Percentiles rank a stretch among this genome's conserved stretches.
These are phyloP conservation scores for Fonsecaea monophora DNA, from an alignment of 2,329 filamentous ascomycete genomes.

Conservation along the genomic window DNA sequence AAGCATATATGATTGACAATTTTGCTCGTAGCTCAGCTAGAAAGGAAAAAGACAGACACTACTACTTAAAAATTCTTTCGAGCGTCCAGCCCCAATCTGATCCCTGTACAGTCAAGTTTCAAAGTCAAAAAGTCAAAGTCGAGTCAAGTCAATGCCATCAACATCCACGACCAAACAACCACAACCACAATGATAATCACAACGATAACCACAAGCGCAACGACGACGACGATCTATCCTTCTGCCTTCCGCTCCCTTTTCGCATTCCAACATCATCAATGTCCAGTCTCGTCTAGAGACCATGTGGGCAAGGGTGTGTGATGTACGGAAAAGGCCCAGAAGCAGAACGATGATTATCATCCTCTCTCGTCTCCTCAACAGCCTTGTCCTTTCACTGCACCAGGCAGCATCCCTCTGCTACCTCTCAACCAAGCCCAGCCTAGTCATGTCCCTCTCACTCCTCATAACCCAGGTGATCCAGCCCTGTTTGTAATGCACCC, in stretches of 20 bases:
- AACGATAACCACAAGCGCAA: too few relatives aligned
- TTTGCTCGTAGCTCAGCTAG: slow-evolving; percentile 12
- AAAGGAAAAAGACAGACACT: slow-evolving; percentile 17
- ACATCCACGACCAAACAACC: not conserved
- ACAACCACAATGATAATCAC: not conserved
- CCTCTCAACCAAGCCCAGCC: slow-evolving; percentile 19
- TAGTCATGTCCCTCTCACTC: slow-evolving; percentile 2
- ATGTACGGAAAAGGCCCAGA: not conserved
- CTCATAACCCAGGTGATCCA: slow-evolving; percentile 9
- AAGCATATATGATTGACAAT: slow-evolving; percentile 18
- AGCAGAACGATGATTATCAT: not conserved
- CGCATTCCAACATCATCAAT: not conserved
- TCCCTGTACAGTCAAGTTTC: slow-evolving; percentile 8
- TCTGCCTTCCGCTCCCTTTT: not conserved
- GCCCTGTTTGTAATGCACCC: slow-evolving; percentile 11
- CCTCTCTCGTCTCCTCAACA: not conserved
- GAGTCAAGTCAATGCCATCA: not conserved
- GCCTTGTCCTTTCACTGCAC: not conserved
- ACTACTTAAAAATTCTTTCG: not conserved
- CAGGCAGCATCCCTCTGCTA: slow-evolving; percentile 5
- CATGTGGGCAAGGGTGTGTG: not conserved
- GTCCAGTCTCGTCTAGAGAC: slow-evolving; percentile 1
- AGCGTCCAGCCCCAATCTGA: slow-evolving; percentile 15
- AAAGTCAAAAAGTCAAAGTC: too few relatives aligned
- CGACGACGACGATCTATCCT: not conserved